These are phyloP conservation scores for Boletellus ananiceps DNA, from an alignment of 768 basidiomycete species.

Conservation along the genomic window DNA sequence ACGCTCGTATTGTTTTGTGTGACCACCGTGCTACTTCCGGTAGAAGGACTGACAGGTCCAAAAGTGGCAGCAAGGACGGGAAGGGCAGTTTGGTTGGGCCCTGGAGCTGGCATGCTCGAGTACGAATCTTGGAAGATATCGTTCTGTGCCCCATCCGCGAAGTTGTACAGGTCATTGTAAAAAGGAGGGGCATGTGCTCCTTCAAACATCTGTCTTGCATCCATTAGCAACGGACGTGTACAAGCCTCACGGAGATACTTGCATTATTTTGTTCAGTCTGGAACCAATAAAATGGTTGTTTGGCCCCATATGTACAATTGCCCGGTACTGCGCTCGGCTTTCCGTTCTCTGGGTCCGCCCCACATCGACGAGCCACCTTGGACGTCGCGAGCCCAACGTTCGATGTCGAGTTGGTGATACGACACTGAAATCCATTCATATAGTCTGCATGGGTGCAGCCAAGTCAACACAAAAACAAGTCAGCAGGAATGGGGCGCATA, in stretches of 20 bases:
- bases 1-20: neutral
- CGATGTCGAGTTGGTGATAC: conserved; percentile 51
- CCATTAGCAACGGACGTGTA: neutral
- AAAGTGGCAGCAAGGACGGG: conserved; percentile 10
- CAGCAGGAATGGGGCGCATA: conserved; percentile 24
- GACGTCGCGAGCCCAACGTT: conserved; percentile 48
- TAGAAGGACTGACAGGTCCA: neutral
- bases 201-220: conserved; percentile 53
- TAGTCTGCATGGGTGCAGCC: conserved; percentile 41
- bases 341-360: conserved; percentile 47
- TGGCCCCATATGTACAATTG: conserved; percentile 72
- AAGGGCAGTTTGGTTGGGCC: conserved; percentile 31
- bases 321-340: conserved; percentile 42
- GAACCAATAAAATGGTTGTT: conserved; percentile 69
- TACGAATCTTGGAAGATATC: conserved; percentile 70
- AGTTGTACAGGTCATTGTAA: conserved; percentile 70
- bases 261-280: conserved; percentile 61
- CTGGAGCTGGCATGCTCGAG: conserved; percentile 39
- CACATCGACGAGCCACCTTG: conserved; percentile 64
- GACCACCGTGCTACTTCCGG: neutral
- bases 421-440: conserved; percentile 74
- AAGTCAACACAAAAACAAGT: neutral
- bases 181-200: conserved; percentile 55
- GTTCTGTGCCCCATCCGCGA: conserved; percentile 63
- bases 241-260: conserved; percentile 11